Evolutionary conservation across 2,329 filamentous ascomycete genomes (phyloP), one percentile per base, ranked within the genome.

Genomic region (Sarocladiaceae sp.): DNA sequence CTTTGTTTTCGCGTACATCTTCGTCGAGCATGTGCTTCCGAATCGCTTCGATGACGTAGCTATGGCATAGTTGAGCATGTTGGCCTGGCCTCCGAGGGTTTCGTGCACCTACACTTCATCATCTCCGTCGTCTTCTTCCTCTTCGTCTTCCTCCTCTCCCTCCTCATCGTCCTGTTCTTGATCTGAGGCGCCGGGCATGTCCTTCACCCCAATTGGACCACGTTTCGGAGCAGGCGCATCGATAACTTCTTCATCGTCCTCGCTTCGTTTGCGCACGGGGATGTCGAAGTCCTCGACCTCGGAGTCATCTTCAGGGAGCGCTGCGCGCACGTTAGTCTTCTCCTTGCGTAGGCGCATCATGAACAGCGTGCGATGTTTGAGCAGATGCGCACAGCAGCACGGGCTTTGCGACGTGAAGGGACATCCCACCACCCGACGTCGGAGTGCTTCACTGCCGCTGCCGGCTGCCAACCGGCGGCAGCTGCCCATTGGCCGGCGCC

Each of bases 31-130:
- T 76, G 67, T 93, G 89, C 28, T 71, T 75, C 42, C 84, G 64
- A 59, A 94, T 91, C 59, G 82, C 79, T 64, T 93, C 87, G 4
- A 94, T 88, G 13, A 89, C 79, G 60, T 80, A 92, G 62, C 86
- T 89, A 57, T 26, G 7, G 7, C 28, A 18, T 6, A 51, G 53
- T 28, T 65, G 10, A 60, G 57, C 65, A 42, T 13, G 12, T 4
- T 25, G 17, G 37, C 4, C 33, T 13, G 33, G 53, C 56, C 51
- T 53, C 60, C 58, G 65, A 65, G 53, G 7, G 37, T 4, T 20
- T 22, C 70, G 6, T 61, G 51, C 2, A 63, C 70, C 40, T 70
- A 74, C 64, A 72, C 70, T 31, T 74, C 75, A 3, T 75, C 80
- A 18, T 64, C 64, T 17, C 70, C 62, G 15, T 67, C 64, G 28